A percentile compares a stretch with the other conserved stretches of the same genome.
Evolutionary conservation across 352 stramenopile genomes (phyloP).

Genomic region (Phytophthora rubi): DNA sequence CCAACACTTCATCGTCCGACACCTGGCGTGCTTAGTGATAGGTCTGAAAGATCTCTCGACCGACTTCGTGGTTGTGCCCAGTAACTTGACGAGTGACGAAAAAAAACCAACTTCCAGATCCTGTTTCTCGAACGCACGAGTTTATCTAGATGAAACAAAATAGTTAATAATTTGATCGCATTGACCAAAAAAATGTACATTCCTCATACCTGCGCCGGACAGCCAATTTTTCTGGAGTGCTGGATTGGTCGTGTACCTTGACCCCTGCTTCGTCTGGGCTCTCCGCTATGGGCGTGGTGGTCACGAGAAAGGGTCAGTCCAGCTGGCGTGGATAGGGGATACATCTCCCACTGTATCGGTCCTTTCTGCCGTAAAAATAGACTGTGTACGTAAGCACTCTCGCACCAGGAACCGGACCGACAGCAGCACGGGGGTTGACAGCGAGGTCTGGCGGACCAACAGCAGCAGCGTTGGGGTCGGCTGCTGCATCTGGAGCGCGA

Average conservation of each 20-base stretch:
- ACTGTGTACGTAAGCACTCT: not conserved
- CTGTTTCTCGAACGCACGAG: not conserved
- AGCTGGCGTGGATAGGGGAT: not conserved
- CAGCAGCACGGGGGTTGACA: no score
- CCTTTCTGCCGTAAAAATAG: not conserved
- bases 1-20: conserved; percentile 1
- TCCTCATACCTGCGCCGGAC: not conserved
- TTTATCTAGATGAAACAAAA: conserved; percentile 11
- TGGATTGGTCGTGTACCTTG: conserved; percentile 3
- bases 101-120: not conserved
- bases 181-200: not conserved
- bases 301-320: not conserved
- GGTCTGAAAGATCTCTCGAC: conserved; percentile 1
- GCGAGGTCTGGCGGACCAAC: not conserved
- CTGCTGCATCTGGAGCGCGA: not conserved
- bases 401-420: no score
- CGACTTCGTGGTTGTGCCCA: conserved; percentile 8
- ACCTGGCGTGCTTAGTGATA: conserved; percentile 9
- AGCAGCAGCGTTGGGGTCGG: not conserved
- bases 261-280: not conserved
- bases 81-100: conserved; percentile 2
- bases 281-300: not conserved
- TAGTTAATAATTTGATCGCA: not conserved
- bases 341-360: not conserved
- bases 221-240: conserved; percentile 8